phyloP scores from a whole-genome alignment of 2,329 filamentous ascomycete genomes.

The Colletotrichum liriopes region DNA sequence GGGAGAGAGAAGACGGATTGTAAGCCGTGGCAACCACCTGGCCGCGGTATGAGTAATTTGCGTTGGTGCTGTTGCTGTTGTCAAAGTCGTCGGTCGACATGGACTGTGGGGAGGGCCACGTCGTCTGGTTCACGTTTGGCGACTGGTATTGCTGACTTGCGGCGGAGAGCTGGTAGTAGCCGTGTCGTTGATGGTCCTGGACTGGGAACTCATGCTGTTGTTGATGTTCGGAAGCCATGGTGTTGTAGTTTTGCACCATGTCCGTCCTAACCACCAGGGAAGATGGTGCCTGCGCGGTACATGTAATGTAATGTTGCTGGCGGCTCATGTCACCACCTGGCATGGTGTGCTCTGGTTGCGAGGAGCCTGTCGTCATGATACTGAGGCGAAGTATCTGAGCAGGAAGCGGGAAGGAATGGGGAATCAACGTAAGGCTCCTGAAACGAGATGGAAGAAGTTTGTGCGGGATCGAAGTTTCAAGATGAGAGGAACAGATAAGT shows the following conservation, averaged over 20 bases:
- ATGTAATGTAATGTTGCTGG: neutral
- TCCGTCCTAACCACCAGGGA: slow-evolving; percentile 22
- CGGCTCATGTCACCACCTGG: slow-evolving; percentile 8
- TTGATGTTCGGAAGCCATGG: slow-evolving; percentile 20
- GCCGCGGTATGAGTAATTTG: slow-evolving; percentile 52
- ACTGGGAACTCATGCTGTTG: slow-evolving; percentile 23
- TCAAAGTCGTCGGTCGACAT: slow-evolving; percentile 56
- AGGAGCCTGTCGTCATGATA: slow-evolving; percentile 28
- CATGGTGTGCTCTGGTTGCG: slow-evolving; percentile 23
- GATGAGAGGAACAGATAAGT: neutral
- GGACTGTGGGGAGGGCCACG: slow-evolving; percentile 56
- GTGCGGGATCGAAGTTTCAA: slow-evolving; percentile 28
- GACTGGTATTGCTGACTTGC: slow-evolving; percentile 28
- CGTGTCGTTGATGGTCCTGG: slow-evolving; percentile 27
- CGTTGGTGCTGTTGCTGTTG: neutral
- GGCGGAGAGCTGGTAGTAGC: slow-evolving; percentile 42
- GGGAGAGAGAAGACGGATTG: slow-evolving; percentile 51
- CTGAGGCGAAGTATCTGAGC: neutral
- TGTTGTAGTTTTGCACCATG: slow-evolving; percentile 27
- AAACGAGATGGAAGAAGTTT: slow-evolving; percentile 32
- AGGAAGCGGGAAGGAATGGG: neutral
- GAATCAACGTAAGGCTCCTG: slow-evolving; percentile 15
- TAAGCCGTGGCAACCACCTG: slow-evolving; percentile 51
- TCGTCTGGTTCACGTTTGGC: slow-evolving; percentile 27
- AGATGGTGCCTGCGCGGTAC: slow-evolving; percentile 24